Evolutionary conservation across 1,139 yeast genomes (phyloP).

Genomic region (Petasospora rhodanensis): DNA sequence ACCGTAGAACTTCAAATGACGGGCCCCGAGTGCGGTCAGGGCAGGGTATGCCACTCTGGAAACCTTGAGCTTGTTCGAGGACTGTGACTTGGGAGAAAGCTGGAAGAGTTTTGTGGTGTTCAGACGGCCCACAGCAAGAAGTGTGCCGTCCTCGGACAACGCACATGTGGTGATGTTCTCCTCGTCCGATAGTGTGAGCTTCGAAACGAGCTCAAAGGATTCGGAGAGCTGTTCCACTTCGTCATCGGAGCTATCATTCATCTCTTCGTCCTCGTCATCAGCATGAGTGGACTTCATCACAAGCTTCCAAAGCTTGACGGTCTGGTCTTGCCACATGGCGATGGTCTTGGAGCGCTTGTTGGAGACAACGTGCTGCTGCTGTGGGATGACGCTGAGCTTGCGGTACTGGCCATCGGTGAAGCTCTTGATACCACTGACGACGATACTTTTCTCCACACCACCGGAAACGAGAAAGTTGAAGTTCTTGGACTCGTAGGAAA

Average conservation of each 20-base stretch:
- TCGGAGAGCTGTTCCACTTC: conserved; percentile 28
- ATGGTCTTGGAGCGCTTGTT: conserved; percentile 48
- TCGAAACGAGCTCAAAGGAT: conserved; percentile 51
- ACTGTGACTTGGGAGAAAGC: conserved; percentile 32
- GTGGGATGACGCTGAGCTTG: conserved; percentile 64
- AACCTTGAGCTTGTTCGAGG: conserved; percentile 39
- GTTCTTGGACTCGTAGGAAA: conserved; percentile 64
- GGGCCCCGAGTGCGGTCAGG: conserved; percentile 48
- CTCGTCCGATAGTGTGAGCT: conserved; percentile 66
- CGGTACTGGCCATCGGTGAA: conserved; percentile 74
- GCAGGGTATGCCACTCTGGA: conserved; percentile 48
- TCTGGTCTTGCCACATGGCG: conserved; percentile 79
- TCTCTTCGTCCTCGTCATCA: conserved; percentile 25
- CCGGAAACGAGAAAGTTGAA: conserved; percentile 75
- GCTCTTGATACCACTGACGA: conserved; percentile 57
- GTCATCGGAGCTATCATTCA: conserved; percentile 25
- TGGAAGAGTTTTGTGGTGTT: conserved; percentile 66
- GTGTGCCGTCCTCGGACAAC: conserved; percentile 61
- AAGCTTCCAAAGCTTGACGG: conserved; percentile 78
- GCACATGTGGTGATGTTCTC: conserved; percentile 74
- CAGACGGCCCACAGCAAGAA: conserved; percentile 69
- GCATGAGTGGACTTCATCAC: conserved; percentile 6
- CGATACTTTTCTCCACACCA: conserved; percentile 82
- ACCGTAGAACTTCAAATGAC: conserved; percentile 40
- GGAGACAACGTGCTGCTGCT: conserved; percentile 50